Conservation (phyloP, 139 green algal species). For the Ettlia oleoabundans region DNA sequence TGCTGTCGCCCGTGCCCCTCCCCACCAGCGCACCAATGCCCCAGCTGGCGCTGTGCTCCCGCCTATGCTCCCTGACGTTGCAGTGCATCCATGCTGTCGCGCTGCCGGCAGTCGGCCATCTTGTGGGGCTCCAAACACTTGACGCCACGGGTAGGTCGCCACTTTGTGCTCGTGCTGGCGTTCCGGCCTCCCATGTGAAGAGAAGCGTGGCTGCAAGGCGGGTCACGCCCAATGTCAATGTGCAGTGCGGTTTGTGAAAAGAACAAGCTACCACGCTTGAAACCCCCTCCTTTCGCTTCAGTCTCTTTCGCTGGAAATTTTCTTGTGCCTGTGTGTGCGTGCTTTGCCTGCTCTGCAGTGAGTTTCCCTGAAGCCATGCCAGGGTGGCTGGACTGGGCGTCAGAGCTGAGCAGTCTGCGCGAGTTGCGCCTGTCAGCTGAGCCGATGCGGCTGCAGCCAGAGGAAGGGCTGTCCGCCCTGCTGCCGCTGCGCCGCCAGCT, state of each 20-base stretch:
- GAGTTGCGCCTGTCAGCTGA: conserved; percentile 1
- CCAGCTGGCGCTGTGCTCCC: background rate
- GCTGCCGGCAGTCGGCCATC: background rate
- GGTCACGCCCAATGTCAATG: too few relatives aligned
- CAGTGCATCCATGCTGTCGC: background rate
- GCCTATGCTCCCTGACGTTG: background rate
- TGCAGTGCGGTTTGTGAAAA: too few relatives aligned
- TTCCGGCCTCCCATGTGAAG: background rate
- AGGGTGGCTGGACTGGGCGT: conserved; percentile 8
- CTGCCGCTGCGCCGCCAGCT: conserved; percentile 8
- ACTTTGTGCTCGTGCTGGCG: background rate
- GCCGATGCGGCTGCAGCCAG: conserved; percentile 19
- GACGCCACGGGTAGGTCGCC: background rate
- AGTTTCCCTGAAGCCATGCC: background rate
- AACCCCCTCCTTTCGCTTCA: too few relatives aligned
- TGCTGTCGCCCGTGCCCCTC: background rate
- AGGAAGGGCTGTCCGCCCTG: conserved; percentile 16
- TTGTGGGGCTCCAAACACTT: background rate
- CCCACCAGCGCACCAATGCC: background rate
- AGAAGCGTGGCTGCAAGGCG: background rate
- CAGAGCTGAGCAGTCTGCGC: background rate
- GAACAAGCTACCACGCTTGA: too few relatives aligned
- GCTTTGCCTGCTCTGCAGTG: background rate
- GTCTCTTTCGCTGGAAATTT: too few relatives aligned
- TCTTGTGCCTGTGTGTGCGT: too few relatives aligned